A percentile compares a stretch with the other conserved stretches of the same genome.
Conservation (phyloP, 768 basidiomycete species). For the Psilocybe azurescens region DNA sequence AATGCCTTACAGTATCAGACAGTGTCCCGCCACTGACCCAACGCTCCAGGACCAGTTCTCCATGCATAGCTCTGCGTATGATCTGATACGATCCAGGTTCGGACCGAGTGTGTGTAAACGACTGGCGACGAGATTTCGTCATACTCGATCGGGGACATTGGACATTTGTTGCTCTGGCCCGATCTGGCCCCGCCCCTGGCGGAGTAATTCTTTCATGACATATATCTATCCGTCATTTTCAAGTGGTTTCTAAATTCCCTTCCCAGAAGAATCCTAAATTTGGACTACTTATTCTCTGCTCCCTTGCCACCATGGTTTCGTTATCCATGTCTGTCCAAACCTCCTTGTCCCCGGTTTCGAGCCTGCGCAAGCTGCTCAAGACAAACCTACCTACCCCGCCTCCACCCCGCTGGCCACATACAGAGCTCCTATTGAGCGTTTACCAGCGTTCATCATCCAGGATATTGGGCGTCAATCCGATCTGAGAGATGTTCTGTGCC, state of each 20-base stretch:
- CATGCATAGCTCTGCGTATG: background rate
- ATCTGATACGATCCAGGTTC: background rate
- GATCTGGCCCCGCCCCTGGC: constrained; percentile 14
- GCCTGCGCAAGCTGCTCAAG: constrained; percentile 19
- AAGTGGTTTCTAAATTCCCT: background rate
- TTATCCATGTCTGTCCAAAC: constrained; percentile 14
- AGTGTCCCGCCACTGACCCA: background rate
- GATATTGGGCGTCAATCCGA: constrained; percentile 30
- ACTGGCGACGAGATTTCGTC: background rate
- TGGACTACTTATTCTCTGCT: constrained; percentile 14
- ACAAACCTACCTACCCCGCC: background rate
- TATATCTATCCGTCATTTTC: constrained; percentile 18
- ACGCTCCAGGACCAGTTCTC: background rate
- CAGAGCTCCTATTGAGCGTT: constrained; percentile 16
- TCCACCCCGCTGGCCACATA: constrained; percentile 7
- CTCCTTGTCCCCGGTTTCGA: constrained; percentile 14
- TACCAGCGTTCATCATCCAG: constrained; percentile 27
- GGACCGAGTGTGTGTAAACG: background rate
- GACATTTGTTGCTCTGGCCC: constrained; percentile 4
- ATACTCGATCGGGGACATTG: background rate
- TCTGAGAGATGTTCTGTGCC: constrained; percentile 32
- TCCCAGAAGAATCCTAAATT: constrained; percentile 8
- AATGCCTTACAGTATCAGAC: background rate
- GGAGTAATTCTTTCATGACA: constrained; percentile 15
- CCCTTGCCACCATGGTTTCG: constrained; percentile 9